A percentile compares a stretch with the other conserved stretches of the same genome.
Evolutionary conservation across 441 rosid genomes (phyloP).

Genomic region (Jatropha multifida): DNA sequence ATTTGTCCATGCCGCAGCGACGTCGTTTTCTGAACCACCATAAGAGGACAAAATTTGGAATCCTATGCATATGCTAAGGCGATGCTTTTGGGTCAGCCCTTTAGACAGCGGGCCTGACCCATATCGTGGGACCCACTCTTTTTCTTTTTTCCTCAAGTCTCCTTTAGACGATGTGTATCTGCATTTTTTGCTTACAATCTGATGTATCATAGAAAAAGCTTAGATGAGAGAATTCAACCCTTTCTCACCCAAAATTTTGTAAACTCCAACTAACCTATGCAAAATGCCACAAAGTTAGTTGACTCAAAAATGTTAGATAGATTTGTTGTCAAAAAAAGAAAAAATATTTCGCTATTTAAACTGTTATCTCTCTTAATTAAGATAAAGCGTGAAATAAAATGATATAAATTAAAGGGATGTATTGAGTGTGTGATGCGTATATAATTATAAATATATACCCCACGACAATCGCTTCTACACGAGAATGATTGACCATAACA

Average conservation of each 20-base stretch:
- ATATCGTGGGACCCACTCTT: slow-evolving; percentile 11
- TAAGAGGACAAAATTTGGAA: slow-evolving; percentile 31
- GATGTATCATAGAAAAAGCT: not conserved
- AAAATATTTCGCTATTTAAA: too few species aligned
- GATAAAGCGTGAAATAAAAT: too few species aligned
- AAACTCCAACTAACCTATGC: not conserved
- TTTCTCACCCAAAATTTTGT: not conserved
- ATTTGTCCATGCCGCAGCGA: slow-evolving; percentile 19
- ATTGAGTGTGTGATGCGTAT: too few species aligned
- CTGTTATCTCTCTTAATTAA: too few species aligned
- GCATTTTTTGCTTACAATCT: not conserved
- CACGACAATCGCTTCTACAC: not conserved
- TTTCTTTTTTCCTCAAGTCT: too few species aligned
- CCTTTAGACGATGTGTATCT: not conserved
- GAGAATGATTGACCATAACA: slow-evolving; percentile 1
- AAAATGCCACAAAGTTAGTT: not conserved
- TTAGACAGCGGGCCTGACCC: slow-evolving; percentile 12
- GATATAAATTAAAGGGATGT: too few species aligned
- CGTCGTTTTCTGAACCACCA: slow-evolving; percentile 23
- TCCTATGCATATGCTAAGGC: slow-evolving; percentile 28
- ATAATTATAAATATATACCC: not conserved
- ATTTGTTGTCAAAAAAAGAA: too few species aligned
- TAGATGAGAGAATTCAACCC: not conserved
- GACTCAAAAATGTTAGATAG: not conserved
- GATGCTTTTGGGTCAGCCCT: slow-evolving; percentile 17